These are phyloP conservation scores for Beta corolliflora DNA, from an alignment of 179 eudicot genomes.

Conservation along the genomic window DNA sequence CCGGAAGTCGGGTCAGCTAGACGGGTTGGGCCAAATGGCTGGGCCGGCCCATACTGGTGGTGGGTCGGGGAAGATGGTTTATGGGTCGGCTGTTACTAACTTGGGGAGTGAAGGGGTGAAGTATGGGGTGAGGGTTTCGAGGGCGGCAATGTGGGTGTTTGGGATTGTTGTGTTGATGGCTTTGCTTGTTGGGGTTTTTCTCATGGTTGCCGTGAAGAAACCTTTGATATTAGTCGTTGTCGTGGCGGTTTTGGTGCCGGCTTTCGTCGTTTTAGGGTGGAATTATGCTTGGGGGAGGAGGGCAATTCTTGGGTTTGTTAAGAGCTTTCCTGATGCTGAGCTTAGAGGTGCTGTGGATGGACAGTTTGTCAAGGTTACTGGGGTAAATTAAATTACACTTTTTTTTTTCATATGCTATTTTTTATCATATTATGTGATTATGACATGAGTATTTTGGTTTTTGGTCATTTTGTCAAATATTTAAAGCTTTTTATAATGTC, in stretches of 20 bases:
- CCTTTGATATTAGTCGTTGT: slow-evolving; percentile 57
- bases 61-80: slow-evolving; percentile 42
- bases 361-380: slow-evolving; percentile 73
- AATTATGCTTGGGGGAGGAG: slow-evolving; percentile 61
- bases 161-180: slow-evolving; percentile 67
- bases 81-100: slow-evolving; percentile 76
- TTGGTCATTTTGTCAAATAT: slow-evolving; percentile 8
- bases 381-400: slow-evolving; percentile 16
- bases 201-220: slow-evolving; percentile 72
- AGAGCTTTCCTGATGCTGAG: slow-evolving; percentile 64
- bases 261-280: slow-evolving; percentile 52
- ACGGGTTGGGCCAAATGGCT: slow-evolving; percentile 31
- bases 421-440: slow-evolving; percentile 11
- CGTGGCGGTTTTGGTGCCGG: slow-evolving; percentile 54
- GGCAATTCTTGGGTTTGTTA: slow-evolving; percentile 59
- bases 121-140: slow-evolving; percentile 54
- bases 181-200: slow-evolving; percentile 68
- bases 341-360: slow-evolving; percentile 93
- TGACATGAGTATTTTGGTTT: slow-evolving; percentile 16
- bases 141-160: slow-evolving; percentile 67
- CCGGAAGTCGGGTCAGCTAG: slow-evolving; percentile 54
- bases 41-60: not conserved
- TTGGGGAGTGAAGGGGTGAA: slow-evolving; percentile 47
- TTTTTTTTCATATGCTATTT: not conserved
- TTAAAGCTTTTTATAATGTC: slow-evolving; percentile 11